These are phyloP conservation scores for Dianthus caryophyllus DNA, from an alignment of 148 eudicot genomes.

Conservation along the genomic window DNA sequence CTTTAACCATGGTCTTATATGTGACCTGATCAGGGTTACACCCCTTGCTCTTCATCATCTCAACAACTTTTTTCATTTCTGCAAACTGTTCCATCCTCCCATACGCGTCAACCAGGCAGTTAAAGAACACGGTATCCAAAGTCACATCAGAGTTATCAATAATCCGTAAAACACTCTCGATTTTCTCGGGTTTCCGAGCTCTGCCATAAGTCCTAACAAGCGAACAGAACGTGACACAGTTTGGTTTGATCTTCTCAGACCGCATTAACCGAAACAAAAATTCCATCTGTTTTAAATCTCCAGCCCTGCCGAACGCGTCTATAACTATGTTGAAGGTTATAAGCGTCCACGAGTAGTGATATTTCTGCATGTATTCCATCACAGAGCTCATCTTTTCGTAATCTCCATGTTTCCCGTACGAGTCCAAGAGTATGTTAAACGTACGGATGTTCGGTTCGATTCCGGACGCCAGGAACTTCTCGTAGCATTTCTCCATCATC, in stretches of 20 bases:
- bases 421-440: slow-evolving; percentile 75
- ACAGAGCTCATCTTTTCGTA: slow-evolving; percentile 86
- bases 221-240: slow-evolving; percentile 78
- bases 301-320: slow-evolving; percentile 83
- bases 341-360: slow-evolving; percentile 79
- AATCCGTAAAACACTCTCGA: slow-evolving; percentile 45
- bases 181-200: slow-evolving; percentile 61
- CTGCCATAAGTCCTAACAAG: slow-evolving; percentile 76
- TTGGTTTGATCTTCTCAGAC: slow-evolving; percentile 77
- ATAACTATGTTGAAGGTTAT: slow-evolving; percentile 81
- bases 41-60: slow-evolving; percentile 69
- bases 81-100: slow-evolving; percentile 72
- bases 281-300: slow-evolving; percentile 76
- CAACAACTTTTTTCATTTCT: slow-evolving; percentile 74
- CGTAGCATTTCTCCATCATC: slow-evolving; percentile 90
- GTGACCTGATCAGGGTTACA: slow-evolving; percentile 68
- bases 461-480: slow-evolving; percentile 74
- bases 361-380: slow-evolving; percentile 87
- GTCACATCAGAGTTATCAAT: slow-evolving; percentile 68
- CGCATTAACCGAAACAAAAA: slow-evolving; percentile 66
- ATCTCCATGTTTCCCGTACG: slow-evolving; percentile 66
- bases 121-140: slow-evolving; percentile 73
- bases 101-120: slow-evolving; percentile 79
- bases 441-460: slow-evolving; percentile 79
- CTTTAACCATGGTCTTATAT: slow-evolving; percentile 75